Conservation (phyloP, 2,329 filamentous ascomycete species). For the Periconia sp. region DNA sequence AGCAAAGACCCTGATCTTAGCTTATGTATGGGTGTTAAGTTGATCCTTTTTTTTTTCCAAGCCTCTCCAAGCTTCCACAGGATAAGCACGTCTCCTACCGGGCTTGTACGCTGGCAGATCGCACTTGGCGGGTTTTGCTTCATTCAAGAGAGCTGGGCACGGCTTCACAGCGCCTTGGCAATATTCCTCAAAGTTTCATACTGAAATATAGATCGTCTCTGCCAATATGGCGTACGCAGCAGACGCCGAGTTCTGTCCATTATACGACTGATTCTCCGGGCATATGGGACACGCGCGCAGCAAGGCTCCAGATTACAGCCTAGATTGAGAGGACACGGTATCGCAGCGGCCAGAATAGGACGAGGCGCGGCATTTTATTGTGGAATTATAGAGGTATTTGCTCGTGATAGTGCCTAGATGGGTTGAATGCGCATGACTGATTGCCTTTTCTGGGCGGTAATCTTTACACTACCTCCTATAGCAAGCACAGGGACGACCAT, state of each 20-base stretch:
- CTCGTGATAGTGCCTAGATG: not conserved
- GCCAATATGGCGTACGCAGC: no score
- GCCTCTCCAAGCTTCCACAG: not conserved
- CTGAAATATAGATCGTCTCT: no score
- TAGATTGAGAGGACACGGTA: no score
- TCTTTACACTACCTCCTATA: no score
- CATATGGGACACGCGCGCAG: no score
- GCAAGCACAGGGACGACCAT: no score
- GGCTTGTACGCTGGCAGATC: not conserved
- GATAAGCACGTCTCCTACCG: not conserved
- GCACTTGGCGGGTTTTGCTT: conserved; percentile 17
- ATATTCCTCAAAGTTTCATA: not conserved
- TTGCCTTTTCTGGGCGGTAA: conserved; percentile 1
- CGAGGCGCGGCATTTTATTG: conserved; percentile 8
- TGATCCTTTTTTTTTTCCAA: no score
- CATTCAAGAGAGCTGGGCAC: conserved; percentile 11
- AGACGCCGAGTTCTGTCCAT: conserved; percentile 9
- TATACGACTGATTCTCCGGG: conserved; percentile 7
- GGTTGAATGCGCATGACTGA: not conserved
- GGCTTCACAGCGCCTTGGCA: conserved; percentile 12
- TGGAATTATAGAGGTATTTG: not conserved
- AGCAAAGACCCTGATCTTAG: not conserved
- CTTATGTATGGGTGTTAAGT: not conserved
- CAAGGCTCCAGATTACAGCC: no score
- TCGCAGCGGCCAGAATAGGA: not conserved